Conservation (phyloP, 352 stramenopile species). For the Phytopythium mirpurense region DNA sequence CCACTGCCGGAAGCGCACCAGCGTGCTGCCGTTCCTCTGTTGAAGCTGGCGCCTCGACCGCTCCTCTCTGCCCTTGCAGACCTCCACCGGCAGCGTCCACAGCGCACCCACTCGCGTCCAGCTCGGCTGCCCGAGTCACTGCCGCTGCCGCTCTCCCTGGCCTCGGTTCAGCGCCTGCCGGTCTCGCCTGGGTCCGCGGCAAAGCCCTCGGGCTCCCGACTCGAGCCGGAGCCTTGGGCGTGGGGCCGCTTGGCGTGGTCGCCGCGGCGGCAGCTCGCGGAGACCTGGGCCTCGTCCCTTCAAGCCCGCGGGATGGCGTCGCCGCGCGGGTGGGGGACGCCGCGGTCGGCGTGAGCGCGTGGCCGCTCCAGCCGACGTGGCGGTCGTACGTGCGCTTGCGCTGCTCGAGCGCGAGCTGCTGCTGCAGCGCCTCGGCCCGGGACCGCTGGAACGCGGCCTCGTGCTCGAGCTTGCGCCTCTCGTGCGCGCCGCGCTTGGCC, state of each 20-base stretch:
- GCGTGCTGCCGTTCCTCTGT: too few species aligned
- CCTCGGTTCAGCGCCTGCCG: neutral
- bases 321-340: conserved; percentile 18
- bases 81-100: too few species aligned
- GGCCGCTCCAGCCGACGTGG: conserved; percentile 18
- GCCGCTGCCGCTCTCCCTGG: neutral
- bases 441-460: conserved; percentile 33
- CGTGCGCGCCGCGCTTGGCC: conserved; percentile 22
- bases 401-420: conserved; percentile 35
- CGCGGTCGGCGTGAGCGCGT: conserved; percentile 2
- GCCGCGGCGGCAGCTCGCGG: too few species aligned
- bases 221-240: neutral
- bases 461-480: conserved; percentile 49
- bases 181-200: neutral
- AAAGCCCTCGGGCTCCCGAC: neutral
- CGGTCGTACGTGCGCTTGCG: conserved; percentile 53
- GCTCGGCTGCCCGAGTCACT: too few species aligned
- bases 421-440: conserved; percentile 33
- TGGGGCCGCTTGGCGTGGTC: too few species aligned
- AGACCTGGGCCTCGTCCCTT: conserved; percentile 37
- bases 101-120: too few species aligned
- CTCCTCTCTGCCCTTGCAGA: too few species aligned
- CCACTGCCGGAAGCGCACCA: too few species aligned
- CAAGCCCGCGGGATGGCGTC: conserved; percentile 24
- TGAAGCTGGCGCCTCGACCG: too few species aligned